Evolutionary conservation across 2,329 filamentous ascomycete genomes (phyloP).

Genomic region (Endoconidiophora laricicola): DNA sequence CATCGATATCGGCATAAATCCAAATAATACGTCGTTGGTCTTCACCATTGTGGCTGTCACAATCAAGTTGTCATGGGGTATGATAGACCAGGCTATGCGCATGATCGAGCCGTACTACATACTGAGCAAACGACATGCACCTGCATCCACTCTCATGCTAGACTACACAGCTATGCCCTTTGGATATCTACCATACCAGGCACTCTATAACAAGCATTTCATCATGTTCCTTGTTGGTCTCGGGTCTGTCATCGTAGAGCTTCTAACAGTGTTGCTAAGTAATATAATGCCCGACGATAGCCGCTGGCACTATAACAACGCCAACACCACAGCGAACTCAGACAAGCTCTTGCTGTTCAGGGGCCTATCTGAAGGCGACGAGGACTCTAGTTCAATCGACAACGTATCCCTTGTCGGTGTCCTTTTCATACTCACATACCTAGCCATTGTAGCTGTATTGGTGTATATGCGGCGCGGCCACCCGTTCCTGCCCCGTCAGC

Average conservation of each 20-base stretch:
- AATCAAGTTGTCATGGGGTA: conserved; percentile 52
- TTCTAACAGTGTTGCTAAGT: conserved; percentile 52
- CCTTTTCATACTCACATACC: conserved; percentile 47
- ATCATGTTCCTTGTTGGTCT: conserved; percentile 53
- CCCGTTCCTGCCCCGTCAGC: conserved; percentile 60
- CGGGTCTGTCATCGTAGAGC: conserved; percentile 55
- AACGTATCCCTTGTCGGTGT: conserved; percentile 44
- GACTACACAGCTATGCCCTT: conserved; percentile 61
- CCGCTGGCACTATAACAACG: conserved; percentile 31
- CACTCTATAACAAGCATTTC: conserved; percentile 45
- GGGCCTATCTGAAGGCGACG: conserved; percentile 8
- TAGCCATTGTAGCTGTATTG: conserved; percentile 39
- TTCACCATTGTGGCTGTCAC: conserved; percentile 48
- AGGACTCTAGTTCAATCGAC: conserved; percentile 11
- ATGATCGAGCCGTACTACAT: conserved; percentile 64
- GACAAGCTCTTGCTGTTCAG: too few species aligned
- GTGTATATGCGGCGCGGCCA: conserved; percentile 47
- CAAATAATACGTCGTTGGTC: conserved; percentile 39
- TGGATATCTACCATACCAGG: conserved; percentile 44
- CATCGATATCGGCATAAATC: conserved; percentile 14
- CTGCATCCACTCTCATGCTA: conserved; percentile 47
- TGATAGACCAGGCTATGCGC: conserved; percentile 51
- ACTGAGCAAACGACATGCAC: conserved; percentile 47
- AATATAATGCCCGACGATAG: conserved; percentile 50
- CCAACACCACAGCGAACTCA: neutral